phyloP scores from a whole-genome alignment of 176 grass and related monocot species.

The Dendrocalamus sinicus region DNA sequence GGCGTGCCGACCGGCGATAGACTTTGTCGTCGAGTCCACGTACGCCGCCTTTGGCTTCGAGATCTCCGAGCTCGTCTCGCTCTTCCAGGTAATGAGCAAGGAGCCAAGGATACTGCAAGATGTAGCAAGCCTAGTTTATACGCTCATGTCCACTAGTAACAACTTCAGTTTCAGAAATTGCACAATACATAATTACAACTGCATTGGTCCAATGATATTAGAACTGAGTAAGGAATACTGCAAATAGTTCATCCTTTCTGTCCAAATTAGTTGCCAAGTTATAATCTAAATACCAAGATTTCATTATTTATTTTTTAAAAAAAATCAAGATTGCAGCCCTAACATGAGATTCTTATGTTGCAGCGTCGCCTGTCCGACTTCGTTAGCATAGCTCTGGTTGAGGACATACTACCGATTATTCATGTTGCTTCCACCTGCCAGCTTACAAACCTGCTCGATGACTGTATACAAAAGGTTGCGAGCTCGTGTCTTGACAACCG shows the following conservation, averaged over 20 bases:
- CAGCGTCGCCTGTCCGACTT: constrained; percentile 73
- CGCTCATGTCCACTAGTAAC: background rate
- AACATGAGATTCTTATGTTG: constrained; percentile 26
- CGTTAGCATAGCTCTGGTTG: constrained; percentile 53
- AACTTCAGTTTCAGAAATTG: constrained; percentile 12
- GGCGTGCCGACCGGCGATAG: constrained; percentile 72
- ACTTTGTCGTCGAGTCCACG: constrained; percentile 68
- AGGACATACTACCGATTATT: constrained; percentile 67
- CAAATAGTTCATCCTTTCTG: constrained; percentile 12
- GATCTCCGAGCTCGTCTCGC: constrained; percentile 70
- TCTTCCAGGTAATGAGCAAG: constrained; percentile 58
- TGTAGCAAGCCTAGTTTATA: background rate
- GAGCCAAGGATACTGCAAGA: background rate
- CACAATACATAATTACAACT: background rate
- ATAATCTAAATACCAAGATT: background rate
- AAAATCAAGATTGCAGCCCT: background rate
- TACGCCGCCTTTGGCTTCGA: constrained; percentile 72
- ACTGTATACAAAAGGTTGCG: constrained; percentile 59
- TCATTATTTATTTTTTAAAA: background rate
- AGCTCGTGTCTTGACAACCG: constrained; percentile 44
- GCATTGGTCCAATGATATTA: background rate
- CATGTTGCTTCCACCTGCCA: constrained; percentile 60
- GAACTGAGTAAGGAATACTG: background rate
- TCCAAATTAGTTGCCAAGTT: background rate
- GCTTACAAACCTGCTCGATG: constrained; percentile 50